These are phyloP conservation scores for Melastoma malabathricum DNA, from an alignment of 345 rosid genomes.

Conservation along the genomic window DNA sequence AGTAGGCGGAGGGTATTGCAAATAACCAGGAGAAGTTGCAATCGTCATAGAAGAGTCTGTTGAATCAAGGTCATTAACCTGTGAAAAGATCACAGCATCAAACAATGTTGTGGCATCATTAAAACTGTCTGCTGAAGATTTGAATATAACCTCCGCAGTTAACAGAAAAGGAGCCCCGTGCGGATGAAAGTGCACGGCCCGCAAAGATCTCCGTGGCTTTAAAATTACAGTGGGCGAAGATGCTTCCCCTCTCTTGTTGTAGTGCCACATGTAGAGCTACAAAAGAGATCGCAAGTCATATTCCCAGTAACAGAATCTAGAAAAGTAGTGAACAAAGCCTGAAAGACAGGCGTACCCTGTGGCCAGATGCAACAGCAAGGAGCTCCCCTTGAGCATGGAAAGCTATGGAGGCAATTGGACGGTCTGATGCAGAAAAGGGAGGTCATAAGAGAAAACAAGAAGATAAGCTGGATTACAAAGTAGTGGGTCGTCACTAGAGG, in stretches of 20 bases:
- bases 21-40: constrained; percentile 55
- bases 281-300: constrained; percentile 11
- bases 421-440: constrained; percentile 25
- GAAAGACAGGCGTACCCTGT: constrained; percentile 37
- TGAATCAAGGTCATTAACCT: constrained; percentile 75
- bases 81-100: constrained; percentile 19
- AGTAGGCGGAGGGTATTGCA: constrained; percentile 52
- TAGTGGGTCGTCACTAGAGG: constrained; percentile 4
- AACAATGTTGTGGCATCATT: neutral
- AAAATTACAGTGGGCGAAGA: constrained; percentile 46
- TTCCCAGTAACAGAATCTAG: neutral
- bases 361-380: constrained; percentile 71
- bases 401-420: constrained; percentile 73
- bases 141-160: constrained; percentile 54
- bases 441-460: neutral
- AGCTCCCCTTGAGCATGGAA: constrained; percentile 70
- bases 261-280: constrained; percentile 65
- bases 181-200: constrained; percentile 76
- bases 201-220: constrained; percentile 56
- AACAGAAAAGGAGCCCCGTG: constrained; percentile 61
- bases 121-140: constrained; percentile 9
- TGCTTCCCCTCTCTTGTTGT: constrained; percentile 47
- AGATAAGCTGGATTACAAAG: neutral
- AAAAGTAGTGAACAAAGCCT: constrained; percentile 1
- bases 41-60: constrained; percentile 51